These are phyloP conservation scores for Agaricales sp. DNA, from an alignment of 1,284 basidiomycete genomes.

Conservation along the genomic window DNA sequence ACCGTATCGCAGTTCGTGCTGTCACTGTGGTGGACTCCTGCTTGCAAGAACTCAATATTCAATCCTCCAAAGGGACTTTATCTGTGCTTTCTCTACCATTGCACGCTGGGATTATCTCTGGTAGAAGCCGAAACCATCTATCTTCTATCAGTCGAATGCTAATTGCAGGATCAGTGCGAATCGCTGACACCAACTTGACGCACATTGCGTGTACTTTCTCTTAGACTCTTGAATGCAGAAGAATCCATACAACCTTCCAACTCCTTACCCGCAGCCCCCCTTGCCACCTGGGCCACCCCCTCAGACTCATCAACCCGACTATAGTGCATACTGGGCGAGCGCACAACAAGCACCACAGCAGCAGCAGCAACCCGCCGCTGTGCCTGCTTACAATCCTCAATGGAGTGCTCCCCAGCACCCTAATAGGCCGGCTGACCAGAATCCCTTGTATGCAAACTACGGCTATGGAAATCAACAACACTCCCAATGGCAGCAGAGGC, in stretches of 20 bases:
- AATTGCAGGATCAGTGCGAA: no score
- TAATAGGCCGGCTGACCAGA: slow-evolving; percentile 59
- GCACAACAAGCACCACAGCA: slow-evolving; percentile 42
- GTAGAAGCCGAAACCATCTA: no score
- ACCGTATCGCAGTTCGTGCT: no score
- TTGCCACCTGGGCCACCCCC: slow-evolving; percentile 72
- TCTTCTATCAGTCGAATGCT: no score
- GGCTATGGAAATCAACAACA: slow-evolving; percentile 61
- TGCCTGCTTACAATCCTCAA: slow-evolving; percentile 47
- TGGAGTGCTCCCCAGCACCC: slow-evolving; percentile 52
- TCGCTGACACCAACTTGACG: no score
- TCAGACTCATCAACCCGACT: slow-evolving; percentile 58
- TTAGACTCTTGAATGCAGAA: slow-evolving; percentile 50
- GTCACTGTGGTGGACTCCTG: no score
- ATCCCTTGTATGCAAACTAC: slow-evolving; percentile 75
- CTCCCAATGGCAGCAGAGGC: slow-evolving; percentile 51
- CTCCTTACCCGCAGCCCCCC: slow-evolving; percentile 62
- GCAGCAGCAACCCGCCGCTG: slow-evolving; percentile 31
- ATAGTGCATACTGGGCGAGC: slow-evolving; percentile 69
- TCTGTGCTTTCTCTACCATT: no score
- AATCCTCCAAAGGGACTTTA: no score
- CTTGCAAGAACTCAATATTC: no score
- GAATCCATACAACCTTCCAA: slow-evolving; percentile 66
- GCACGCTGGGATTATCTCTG: no score
- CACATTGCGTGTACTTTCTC: not conserved